These are phyloP conservation scores for Mrakia blollopis DNA, from an alignment of 768 basidiomycete genomes.

Conservation along the genomic window DNA sequence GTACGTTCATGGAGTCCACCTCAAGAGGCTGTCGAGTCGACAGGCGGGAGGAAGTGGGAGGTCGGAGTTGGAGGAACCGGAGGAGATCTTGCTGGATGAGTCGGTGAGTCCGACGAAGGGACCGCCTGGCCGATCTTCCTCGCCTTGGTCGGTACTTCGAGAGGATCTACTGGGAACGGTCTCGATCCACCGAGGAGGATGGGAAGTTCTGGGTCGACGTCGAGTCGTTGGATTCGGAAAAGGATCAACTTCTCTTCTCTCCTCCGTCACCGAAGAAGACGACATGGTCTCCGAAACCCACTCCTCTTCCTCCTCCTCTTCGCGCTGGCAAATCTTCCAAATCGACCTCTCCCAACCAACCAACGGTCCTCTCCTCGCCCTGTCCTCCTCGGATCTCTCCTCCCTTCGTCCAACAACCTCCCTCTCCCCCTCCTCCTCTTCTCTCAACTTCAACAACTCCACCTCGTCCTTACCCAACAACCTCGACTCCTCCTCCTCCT, in stretches of 20 bases:
- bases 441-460: neutral
- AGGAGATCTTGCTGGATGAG: constrained; percentile 48
- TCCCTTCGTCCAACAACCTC: neutral
- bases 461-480: neutral
- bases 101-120: constrained; percentile 4
- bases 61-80: constrained; percentile 22
- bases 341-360: constrained; percentile 23
- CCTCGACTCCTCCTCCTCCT: neutral
- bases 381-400: constrained; percentile 1
- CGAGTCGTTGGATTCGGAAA: constrained; percentile 57
- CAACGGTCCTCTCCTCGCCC: constrained; percentile 4
- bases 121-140: constrained; percentile 14
- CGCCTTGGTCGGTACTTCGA: constrained; percentile 22
- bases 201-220: constrained; percentile 59
- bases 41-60: constrained; percentile 36
- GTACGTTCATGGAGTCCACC: constrained; percentile 72
- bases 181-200: constrained; percentile 68
- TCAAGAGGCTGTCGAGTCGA: constrained; percentile 64
- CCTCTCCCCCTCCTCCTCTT: neutral
- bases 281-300: neutral
- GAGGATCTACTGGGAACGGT: constrained; percentile 41
- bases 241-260: neutral
- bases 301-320: too few relatives aligned
- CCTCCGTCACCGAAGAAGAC: neutral
- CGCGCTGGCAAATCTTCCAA: constrained; percentile 25